Base-by-base conservation (phyloP, 176 grass and related monocot genomes). In the Pontederia paniculata region DNA sequence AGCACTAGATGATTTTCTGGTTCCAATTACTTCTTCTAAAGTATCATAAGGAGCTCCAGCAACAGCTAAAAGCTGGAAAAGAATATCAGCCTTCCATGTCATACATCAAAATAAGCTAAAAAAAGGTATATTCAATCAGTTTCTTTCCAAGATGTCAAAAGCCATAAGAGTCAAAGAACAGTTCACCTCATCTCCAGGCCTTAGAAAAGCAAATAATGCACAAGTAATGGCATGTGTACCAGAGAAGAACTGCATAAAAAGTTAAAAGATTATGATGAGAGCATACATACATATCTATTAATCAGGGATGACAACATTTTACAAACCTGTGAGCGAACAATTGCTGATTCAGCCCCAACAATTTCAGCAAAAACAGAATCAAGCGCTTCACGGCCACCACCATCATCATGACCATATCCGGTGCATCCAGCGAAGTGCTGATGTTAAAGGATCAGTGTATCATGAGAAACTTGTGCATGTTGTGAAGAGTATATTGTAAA, bases 331-430 rank as follows among this genome's bases (percentile, higher is more conserved):
- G 80, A 80, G 11, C 93, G 83, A 71, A 97, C 86, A 44, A 97
- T 81, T 71, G 86, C 86, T n/a, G 93, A 82, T 74, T 97, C 93
- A 50, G 86, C 83, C 28, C 83, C 72, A 23, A 90, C 74, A 48
- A 97, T 81, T 63, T 91, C 31, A 62, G 86, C 80, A 70, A 90
- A 84, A 9, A 88, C 75, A 67, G 63, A 48, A 48, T 97, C 93
- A 18, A 97, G 74, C 25, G 80, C 86, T 48, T 87, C 93, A 69
- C 83, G 53, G 14, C 83, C 93, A 23, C 93, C 83, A 0, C 83
- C 86, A 42, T 90, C 86, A 77, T 97, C 93, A 70, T 97, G 93
- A 12, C 86, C 93, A 55, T 90, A 97, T 10, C 86, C 93, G 54
- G 93, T 97, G 25, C 73, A 84, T 69, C 93, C 93, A 10, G 80